These are phyloP conservation scores for Eucalyptus marginata DNA, from an alignment of 345 rosid species.

Conservation along the genomic window DNA sequence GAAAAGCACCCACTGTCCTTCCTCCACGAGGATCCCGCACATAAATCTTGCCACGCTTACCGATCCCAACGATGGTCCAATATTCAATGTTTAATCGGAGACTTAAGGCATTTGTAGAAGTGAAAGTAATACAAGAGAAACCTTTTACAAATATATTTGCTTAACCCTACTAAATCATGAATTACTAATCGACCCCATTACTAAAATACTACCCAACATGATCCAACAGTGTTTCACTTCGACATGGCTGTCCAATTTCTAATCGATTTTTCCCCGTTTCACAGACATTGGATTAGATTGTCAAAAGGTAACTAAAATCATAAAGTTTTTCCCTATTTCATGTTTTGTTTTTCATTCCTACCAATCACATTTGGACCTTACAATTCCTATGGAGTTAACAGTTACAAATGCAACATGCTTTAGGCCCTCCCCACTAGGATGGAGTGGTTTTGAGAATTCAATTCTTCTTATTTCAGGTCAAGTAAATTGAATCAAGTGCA, in stretches of 20 bases:
- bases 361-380: background rate
- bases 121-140: too few relatives aligned
- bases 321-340: background rate
- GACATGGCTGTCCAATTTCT: background rate
- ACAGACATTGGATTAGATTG: background rate
- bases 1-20: too few relatives aligned
- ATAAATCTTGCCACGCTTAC: too few relatives aligned
- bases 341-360: background rate
- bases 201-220: too few relatives aligned
- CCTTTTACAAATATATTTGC: too few relatives aligned
- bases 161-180: too few relatives aligned
- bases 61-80: too few relatives aligned
- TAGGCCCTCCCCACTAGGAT: background rate
- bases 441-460: background rate
- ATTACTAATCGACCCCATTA: too few relatives aligned
- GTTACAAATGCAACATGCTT: background rate
- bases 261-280: background rate
- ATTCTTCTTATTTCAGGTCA: background rate
- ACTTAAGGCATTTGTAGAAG: too few relatives aligned
- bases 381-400: background rate
- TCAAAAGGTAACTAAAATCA: background rate
- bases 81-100: too few relatives aligned
- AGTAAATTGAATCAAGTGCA: background rate
- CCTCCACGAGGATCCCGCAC: too few relatives aligned
- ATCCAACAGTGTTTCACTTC: background rate